Evolutionary conservation across 306 rosid genomes (phyloP).

Genomic region (Sesbania bispinosa): DNA sequence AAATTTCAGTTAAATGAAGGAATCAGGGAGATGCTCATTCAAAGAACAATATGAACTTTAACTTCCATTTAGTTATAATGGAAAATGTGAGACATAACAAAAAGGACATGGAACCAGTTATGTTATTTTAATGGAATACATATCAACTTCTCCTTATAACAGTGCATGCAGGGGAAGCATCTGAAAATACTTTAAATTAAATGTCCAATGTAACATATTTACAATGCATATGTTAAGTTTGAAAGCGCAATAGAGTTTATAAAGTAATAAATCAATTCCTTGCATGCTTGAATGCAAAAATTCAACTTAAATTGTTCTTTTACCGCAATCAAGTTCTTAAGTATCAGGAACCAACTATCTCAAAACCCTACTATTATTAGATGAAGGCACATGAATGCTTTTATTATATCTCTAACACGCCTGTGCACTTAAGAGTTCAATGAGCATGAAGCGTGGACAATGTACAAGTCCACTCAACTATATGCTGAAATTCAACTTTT

Average conservation of each 20-base stretch:
- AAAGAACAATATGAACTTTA: slow-evolving; percentile 1
- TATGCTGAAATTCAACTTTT: neutral
- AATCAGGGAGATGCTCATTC: slow-evolving; percentile 47
- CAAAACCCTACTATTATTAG: neutral
- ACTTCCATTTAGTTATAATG: neutral
- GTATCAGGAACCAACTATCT: neutral
- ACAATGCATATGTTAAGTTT: neutral
- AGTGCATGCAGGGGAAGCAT: neutral
- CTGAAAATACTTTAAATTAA: neutral
- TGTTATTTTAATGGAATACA: neutral
- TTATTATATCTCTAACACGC: neutral
- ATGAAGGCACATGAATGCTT: neutral
- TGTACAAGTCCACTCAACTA: neutral
- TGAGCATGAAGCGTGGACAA: neutral
- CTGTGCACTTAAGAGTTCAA: neutral
- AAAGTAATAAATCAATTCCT: neutral
- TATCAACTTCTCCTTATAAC: neutral
- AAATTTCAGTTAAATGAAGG: slow-evolving; percentile 58
- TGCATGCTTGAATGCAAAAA: neutral
- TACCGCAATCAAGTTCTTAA: neutral
- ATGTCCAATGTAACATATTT: neutral
- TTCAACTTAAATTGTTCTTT: neutral
- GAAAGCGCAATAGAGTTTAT: neutral
- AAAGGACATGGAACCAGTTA: neutral
- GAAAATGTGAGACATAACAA: neutral